A percentile compares a stretch with the other conserved stretches of the same genome.
Evolutionary conservation across 352 stramenopile species (phyloP).

Genomic region (Peronospora farinosa): DNA sequence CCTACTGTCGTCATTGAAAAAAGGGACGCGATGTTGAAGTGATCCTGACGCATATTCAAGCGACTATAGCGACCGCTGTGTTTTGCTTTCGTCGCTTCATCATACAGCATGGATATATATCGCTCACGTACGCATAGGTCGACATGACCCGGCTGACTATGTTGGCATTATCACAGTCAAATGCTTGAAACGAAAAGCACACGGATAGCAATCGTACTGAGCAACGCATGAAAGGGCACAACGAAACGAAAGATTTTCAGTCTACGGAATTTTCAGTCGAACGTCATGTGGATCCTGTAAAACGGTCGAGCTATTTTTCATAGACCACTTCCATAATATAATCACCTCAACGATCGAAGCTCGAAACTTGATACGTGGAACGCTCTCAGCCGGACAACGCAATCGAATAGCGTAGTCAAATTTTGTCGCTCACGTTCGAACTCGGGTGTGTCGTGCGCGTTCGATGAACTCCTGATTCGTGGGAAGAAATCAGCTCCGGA

Average conservation of each 20-base stretch:
- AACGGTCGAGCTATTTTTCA: neutral
- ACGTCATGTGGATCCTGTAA: neutral
- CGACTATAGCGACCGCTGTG: neutral
- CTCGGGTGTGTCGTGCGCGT: neutral
- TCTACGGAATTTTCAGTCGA: neutral
- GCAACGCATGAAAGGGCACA: neutral
- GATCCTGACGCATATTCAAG: neutral
- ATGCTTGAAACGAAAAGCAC: no score
- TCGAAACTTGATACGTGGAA: neutral
- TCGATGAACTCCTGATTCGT: neutral
- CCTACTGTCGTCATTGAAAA: neutral
- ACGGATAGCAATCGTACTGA: neutral
- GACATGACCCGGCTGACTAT: neutral
- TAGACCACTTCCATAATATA: neutral
- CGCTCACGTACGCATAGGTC: neutral
- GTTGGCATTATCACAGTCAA: neutral
- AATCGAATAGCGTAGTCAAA: neutral
- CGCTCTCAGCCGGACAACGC: neutral
- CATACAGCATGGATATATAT: neutral
- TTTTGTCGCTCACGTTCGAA: neutral
- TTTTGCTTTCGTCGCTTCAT: neutral
- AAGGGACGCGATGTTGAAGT: neutral
- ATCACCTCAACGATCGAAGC: neutral
- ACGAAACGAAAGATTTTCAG: neutral
- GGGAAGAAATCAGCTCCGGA: constrained; percentile 16